A percentile compares a stretch with the other conserved stretches of the same genome.
phyloP scores from a whole-genome alignment of 2,329 filamentous ascomycete genomes.

The Scedosporium minutisporum region DNA sequence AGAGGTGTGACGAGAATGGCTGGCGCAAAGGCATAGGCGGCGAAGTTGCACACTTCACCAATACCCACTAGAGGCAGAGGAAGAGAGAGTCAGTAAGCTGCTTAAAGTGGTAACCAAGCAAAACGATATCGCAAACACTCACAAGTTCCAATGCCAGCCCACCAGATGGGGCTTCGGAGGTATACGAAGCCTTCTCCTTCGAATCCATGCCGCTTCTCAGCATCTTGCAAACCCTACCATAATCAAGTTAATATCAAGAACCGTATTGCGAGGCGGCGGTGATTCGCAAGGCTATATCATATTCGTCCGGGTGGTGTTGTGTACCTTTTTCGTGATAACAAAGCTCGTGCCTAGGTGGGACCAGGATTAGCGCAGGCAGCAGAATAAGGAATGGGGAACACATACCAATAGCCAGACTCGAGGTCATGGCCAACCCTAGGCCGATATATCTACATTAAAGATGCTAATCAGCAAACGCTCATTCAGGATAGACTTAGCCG shows the following conservation, averaged over 20 bases:
- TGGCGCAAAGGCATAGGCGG: slow-evolving; percentile 94
- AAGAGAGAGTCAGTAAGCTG: slow-evolving; percentile 10
- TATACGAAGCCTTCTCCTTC: slow-evolving; percentile 95
- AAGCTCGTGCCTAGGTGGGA: slow-evolving; percentile 70
- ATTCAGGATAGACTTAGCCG: too few species aligned
- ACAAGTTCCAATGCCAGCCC: slow-evolving; percentile 88
- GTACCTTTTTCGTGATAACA: slow-evolving; percentile 96
- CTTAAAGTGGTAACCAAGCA: not conserved
- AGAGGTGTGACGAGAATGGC: slow-evolving; percentile 97
- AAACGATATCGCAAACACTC: slow-evolving; percentile 25
- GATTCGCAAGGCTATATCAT: not conserved
- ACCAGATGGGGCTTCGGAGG: slow-evolving; percentile 91
- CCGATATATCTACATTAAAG: slow-evolving; percentile 56
- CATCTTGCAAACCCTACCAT: slow-evolving; percentile 32
- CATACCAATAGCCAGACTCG: slow-evolving; percentile 66
- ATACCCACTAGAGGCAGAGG: slow-evolving; percentile 59
- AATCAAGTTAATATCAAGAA: slow-evolving; percentile 2
- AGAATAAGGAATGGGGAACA: slow-evolving; percentile 13
- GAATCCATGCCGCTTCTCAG: slow-evolving; percentile 85
- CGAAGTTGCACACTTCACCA: slow-evolving; percentile 94
- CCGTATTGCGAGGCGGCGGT: not conserved
- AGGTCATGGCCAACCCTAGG: slow-evolving; percentile 63
- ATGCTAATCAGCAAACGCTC: not conserved
- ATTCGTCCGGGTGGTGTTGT: slow-evolving; percentile 15
- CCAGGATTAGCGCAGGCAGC: not conserved